Base-by-base conservation (phyloP, 2,329 filamentous ascomycete species). In the Cryphonectria japonica region DNA sequence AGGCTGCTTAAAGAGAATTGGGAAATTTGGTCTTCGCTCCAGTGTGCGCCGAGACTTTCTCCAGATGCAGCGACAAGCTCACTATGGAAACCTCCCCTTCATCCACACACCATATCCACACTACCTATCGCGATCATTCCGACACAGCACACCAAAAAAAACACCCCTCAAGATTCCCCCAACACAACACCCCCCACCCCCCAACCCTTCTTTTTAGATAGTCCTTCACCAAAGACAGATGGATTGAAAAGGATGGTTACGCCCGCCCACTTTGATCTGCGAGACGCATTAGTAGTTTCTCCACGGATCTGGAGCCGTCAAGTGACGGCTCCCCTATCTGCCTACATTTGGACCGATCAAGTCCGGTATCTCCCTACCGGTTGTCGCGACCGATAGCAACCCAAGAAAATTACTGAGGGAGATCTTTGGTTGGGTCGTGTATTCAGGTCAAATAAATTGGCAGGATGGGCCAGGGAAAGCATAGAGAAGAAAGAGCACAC, bases 1-100 rank as follows among this genome's bases (percentile, higher is more conserved):
- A 76, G 66, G 67, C 68, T 69, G 71, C 71, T 54, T 65, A 34
- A 34, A 41, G 43, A 46, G 22, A 26, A 54, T 41, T 29, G 64
- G 19, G 14, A 62, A 43, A 8, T 62, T 57, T 26, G 32, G 19
- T 52, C 41, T 14, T 52, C 13, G 37, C 52, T 43, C 43, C 54
- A 26, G 19, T 34, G 59, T 60, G 66, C 41, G 41, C 64, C 57
- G 68, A 63, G 43, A 41, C 14, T 26, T 11, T 29, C 32, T 39
- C 37, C 8, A 68, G 46, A 41, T 19, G 32, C 13, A 43, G 32
- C 26, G 32, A 37, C 9, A 62, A 13, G 26, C 29, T 34, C 39
- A 32, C 39, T 46, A 29, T 46, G 57, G 66, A 61, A 63, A 26
- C 3, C 32, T 22, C 26, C 64, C 19, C 34, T 26, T 34, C 41